These are phyloP conservation scores for Mycena indigotica DNA, from an alignment of 768 basidiomycete genomes.

Conservation along the genomic window DNA sequence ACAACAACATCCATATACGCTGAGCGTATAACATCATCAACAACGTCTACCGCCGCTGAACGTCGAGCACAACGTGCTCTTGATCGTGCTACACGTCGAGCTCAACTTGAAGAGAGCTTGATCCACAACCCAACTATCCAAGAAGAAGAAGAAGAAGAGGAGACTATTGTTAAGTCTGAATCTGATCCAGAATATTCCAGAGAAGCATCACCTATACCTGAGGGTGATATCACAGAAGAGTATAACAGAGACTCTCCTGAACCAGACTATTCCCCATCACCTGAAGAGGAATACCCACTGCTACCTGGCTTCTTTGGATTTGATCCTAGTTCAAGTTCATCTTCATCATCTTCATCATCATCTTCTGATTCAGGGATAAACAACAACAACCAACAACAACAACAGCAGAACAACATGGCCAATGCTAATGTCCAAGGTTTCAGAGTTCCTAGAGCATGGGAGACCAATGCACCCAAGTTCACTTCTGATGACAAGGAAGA, in stretches of 20 bases:
- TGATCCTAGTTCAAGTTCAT: background rate
- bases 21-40: background rate
- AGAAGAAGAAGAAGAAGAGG: no score
- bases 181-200: background rate
- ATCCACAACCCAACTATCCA: background rate
- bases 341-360: background rate
- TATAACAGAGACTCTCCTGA: background rate
- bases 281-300: background rate
- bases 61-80: background rate
- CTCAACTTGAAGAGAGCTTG: background rate
- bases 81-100: background rate
- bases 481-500: constrained; percentile 1
- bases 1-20: constrained; percentile 4
- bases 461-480: constrained; percentile 5
- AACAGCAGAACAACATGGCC: background rate
- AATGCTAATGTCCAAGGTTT: background rate
- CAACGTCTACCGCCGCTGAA: background rate
- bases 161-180: no score
- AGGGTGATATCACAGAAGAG: background rate
- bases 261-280: background rate
- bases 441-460: constrained; percentile 5
- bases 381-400: background rate
- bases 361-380: background rate
- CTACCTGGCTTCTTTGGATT: background rate
- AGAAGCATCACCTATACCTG: background rate